Conservation (phyloP, 1,284 basidiomycete species). For the Cutaneotrichosporon curvatum region DNA sequence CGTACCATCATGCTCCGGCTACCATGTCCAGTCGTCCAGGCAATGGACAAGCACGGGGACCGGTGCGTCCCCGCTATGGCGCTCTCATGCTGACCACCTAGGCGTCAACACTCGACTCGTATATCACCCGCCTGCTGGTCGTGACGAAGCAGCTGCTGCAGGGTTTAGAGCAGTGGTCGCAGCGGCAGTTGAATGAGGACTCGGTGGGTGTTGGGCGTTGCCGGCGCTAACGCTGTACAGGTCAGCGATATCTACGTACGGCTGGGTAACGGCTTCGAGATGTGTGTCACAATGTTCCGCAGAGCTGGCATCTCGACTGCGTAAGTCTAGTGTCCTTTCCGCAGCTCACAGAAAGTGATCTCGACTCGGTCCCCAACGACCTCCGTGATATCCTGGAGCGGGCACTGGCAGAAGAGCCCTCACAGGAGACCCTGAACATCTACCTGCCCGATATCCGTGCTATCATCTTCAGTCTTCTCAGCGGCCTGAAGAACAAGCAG, state of each 20-base stretch:
- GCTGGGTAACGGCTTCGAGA: slow-evolving; percentile 95
- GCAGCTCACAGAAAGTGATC: slow-evolving; percentile 57
- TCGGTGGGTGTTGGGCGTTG: slow-evolving; percentile 28
- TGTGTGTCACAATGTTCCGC: slow-evolving; percentile 80
- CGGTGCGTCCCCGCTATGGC: not conserved
- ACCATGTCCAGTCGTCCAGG: not conserved
- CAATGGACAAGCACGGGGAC: not conserved
- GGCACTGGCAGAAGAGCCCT: slow-evolving; percentile 84
- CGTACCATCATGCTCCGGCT: not conserved
- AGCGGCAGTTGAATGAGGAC: slow-evolving; percentile 64
- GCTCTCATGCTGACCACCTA: slow-evolving; percentile 1
- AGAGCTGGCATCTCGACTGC: slow-evolving; percentile 82
- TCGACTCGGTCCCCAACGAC: slow-evolving; percentile 80
- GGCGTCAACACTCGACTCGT: slow-evolving; percentile 56
- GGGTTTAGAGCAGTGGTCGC: slow-evolving; percentile 82
- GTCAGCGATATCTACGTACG: slow-evolving; percentile 97
- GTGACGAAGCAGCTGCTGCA: slow-evolving; percentile 93
- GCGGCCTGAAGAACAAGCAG: slow-evolving; percentile 88
- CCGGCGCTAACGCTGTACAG: slow-evolving; percentile 42
- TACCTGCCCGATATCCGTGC: slow-evolving; percentile 86
- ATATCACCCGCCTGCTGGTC: slow-evolving; percentile 86
- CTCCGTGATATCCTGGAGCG: slow-evolving; percentile 81
- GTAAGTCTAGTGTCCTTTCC: slow-evolving; percentile 51
- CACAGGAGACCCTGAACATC: slow-evolving; percentile 71
- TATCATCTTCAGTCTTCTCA: slow-evolving; percentile 87